phyloP scores from a whole-genome alignment of 2,329 filamentous ascomycete species.

The Xylariaceae sp. region DNA sequence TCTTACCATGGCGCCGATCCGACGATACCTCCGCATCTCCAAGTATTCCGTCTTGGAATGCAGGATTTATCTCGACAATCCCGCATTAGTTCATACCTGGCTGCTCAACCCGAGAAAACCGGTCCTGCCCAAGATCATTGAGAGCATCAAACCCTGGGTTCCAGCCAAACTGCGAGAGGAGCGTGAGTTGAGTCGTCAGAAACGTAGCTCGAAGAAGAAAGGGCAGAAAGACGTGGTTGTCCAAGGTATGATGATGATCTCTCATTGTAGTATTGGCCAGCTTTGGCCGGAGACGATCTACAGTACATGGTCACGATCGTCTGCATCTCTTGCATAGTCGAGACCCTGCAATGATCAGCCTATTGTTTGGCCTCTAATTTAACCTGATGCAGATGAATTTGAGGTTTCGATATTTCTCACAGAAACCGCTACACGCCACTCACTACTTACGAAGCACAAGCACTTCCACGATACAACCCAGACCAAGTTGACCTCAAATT shows the following conservation, averaged over 20 bases:
- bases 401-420: conserved; percentile 92
- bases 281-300: conserved; percentile 15
- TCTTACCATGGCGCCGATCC: conserved; percentile 70
- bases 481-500: conserved; percentile 54
- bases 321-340: conserved; percentile 9
- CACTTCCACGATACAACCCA: conserved; percentile 58
- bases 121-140: conserved; percentile 75
- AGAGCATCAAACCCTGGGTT: conserved; percentile 77
- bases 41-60: conserved; percentile 95
- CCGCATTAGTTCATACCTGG: conserved; percentile 75
- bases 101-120: conserved; percentile 72
- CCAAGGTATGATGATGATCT: conserved; percentile 53
- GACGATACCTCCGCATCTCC: conserved; percentile 85
- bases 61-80: conserved; percentile 92
- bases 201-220: conserved; percentile 66
- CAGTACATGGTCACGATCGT: conserved; percentile 16
- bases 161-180: conserved; percentile 86
- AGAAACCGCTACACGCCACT: conserved; percentile 78
- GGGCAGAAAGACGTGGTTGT: conserved; percentile 82
- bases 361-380: conserved; percentile 20
- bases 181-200: conserved; percentile 52
- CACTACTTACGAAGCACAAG: conserved; percentile 81
- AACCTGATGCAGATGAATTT: conserved; percentile 68
- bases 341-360: conserved; percentile 2
- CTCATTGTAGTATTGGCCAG: conserved; percentile 15